A percentile compares a stretch with the other conserved stretches of the same genome.
Evolutionary conservation across 2,329 filamentous ascomycete genomes (phyloP).

Genomic region (Talaromyces sp.): DNA sequence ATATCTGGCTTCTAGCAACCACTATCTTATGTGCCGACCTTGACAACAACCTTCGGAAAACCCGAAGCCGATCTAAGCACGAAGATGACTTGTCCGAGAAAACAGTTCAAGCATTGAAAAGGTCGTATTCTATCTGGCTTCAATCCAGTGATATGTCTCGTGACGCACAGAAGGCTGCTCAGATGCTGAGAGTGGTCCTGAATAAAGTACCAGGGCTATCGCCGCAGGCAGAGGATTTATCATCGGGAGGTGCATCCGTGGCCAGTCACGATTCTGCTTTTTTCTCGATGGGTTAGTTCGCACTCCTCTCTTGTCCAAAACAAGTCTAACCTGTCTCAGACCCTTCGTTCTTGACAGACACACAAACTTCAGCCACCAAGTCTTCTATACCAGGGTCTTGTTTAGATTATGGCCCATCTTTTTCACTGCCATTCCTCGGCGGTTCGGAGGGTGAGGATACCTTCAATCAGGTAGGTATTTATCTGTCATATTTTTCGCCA

Average conservation of each 20-base stretch:
- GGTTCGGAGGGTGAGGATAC: not conserved
- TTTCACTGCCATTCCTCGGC: not conserved
- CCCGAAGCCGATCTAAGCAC: not conserved
- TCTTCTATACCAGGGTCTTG: not conserved
- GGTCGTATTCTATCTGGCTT: slow-evolving; percentile 3
- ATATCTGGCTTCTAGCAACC: slow-evolving; percentile 5
- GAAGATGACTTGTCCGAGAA: not conserved
- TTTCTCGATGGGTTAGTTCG: not conserved
- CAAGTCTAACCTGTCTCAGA: not conserved
- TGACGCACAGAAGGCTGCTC: slow-evolving; percentile 1
- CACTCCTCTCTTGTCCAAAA: not conserved
- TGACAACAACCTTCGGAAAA: not conserved
- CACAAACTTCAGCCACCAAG: not conserved
- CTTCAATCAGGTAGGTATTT: not conserved
- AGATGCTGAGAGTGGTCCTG: slow-evolving; percentile 7
- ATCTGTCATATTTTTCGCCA: not conserved
- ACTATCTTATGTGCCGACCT: slow-evolving; percentile 9
- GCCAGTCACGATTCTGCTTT: not conserved
- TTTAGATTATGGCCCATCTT: not conserved
- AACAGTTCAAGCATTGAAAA: not conserved
- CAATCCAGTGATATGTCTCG: slow-evolving; percentile 1
- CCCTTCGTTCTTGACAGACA: not conserved
- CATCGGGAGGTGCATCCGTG: not conserved
- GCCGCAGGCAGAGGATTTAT: not conserved
- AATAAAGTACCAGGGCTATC: not conserved